These are phyloP conservation scores for Sisymbrium irio DNA, from an alignment of 345 rosid species.

Conservation along the genomic window DNA sequence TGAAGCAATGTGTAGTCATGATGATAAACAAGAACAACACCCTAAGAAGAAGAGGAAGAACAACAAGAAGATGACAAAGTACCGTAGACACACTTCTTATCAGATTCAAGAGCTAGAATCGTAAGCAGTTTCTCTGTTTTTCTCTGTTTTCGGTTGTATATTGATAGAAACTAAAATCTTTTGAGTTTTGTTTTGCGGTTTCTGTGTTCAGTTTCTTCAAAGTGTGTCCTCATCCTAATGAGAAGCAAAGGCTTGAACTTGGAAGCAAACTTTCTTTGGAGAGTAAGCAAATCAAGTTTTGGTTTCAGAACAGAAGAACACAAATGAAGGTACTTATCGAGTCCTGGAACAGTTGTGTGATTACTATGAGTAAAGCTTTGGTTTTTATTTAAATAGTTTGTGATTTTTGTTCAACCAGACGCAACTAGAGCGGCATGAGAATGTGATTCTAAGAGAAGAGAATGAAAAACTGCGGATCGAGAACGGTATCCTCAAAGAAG, in stretches of 20 bases:
- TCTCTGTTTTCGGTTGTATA: background rate
- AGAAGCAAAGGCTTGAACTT: slow-evolving; percentile 58
- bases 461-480: slow-evolving; percentile 66
- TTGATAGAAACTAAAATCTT: too few species aligned
- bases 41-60: slow-evolving; percentile 37
- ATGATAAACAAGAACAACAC: slow-evolving; percentile 42
- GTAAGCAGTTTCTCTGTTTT: slow-evolving; percentile 34
- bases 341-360: background rate
- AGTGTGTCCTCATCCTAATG: slow-evolving; percentile 73
- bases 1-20: slow-evolving; percentile 58
- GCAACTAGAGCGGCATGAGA: slow-evolving; percentile 73
- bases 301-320: slow-evolving; percentile 85
- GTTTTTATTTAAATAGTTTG: background rate
- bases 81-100: slow-evolving; percentile 65
- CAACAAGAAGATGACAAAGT: slow-evolving; percentile 31
- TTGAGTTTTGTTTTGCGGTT: background rate
- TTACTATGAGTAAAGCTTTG: background rate
- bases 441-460: slow-evolving; percentile 55
- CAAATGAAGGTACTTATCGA: slow-evolving; percentile 58
- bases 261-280: slow-evolving; percentile 55
- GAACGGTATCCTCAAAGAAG: slow-evolving; percentile 50
- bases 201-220: slow-evolving; percentile 46
- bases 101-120: slow-evolving; percentile 82
- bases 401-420: slow-evolving; percentile 42
- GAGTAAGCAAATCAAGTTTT: slow-evolving; percentile 63